phyloP scores from a whole-genome alignment of 2,329 filamentous ascomycete species.

The Mollisia scopiformis region DNA sequence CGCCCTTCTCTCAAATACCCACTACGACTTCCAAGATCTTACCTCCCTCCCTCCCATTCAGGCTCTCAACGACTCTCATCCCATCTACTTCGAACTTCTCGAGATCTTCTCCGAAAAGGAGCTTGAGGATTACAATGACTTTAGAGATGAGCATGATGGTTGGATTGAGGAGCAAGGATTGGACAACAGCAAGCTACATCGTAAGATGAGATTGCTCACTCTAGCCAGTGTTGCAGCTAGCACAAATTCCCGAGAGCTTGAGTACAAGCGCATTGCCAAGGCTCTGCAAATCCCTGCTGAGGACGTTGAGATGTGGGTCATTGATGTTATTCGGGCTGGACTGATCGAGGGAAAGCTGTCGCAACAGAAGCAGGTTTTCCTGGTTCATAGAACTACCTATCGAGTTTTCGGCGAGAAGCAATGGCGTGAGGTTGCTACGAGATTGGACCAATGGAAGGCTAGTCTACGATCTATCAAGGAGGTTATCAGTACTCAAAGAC shows the following conservation, averaged over 20 bases:
- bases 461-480: constrained; percentile 78
- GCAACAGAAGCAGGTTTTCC: constrained; percentile 89
- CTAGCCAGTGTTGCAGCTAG: constrained; percentile 87
- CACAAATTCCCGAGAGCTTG: constrained; percentile 81
- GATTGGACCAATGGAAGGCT: constrained; percentile 88
- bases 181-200: constrained; percentile 75
- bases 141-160: constrained; percentile 86
- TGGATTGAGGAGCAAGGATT: constrained; percentile 79
- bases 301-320: constrained; percentile 98
- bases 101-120: constrained; percentile 95
- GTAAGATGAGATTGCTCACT: constrained; percentile 95
- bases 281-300: constrained; percentile 80
- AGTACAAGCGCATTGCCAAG: constrained; percentile 83
- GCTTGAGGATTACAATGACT: constrained; percentile 94
- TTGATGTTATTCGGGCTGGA: constrained; percentile 94
- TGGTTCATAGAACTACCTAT: constrained; percentile 95
- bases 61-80: constrained; percentile 81
- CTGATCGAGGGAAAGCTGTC: constrained; percentile 96
- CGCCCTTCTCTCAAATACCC: constrained; percentile 65
- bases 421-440: constrained; percentile 91
- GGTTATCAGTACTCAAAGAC: constrained; percentile 80
- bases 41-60: constrained; percentile 78
- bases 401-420: constrained; percentile 97
- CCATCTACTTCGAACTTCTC: constrained; percentile 86
- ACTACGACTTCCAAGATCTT: constrained; percentile 76